Evolutionary conservation across 2,329 filamentous ascomycete genomes (phyloP).

Genomic region (Fusarium domesticum): DNA sequence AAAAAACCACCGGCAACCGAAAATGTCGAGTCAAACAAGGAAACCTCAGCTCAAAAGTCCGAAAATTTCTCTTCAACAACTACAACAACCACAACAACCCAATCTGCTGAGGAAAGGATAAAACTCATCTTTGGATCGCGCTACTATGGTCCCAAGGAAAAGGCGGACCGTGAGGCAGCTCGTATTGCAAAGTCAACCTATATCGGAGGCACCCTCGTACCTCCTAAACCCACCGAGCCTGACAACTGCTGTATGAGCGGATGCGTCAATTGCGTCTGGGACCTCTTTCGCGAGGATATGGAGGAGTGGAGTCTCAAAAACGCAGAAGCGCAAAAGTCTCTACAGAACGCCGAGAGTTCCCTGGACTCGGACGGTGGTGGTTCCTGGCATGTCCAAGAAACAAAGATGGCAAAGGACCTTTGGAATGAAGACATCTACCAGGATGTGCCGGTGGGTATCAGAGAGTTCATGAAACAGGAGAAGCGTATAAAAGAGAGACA

Average conservation of each 20-base stretch:
- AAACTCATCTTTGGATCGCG: constrained; percentile 79
- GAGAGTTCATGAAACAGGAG: constrained; percentile 96
- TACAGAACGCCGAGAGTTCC: constrained; percentile 46
- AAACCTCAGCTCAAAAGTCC: constrained; percentile 7
- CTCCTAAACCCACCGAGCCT: constrained; percentile 81
- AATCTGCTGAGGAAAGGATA: constrained; percentile 52
- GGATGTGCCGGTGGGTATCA: constrained; percentile 83
- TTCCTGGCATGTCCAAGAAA: constrained; percentile 54
- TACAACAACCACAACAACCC: constrained; percentile 11
- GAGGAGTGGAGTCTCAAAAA: constrained; percentile 77
- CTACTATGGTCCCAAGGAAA: constrained; percentile 69
- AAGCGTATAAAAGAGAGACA: constrained; percentile 82
- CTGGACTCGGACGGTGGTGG: constrained; percentile 82
- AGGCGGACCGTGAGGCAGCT: constrained; percentile 57
- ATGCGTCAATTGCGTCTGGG: constrained; percentile 97
- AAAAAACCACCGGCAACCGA: constrained; percentile 42
- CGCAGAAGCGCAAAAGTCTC: constrained; percentile 57
- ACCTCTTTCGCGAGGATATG: constrained; percentile 84
- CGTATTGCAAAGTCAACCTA: constrained; percentile 57
- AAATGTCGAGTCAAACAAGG: constrained; percentile 14
- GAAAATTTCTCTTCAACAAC: constrained; percentile 8
- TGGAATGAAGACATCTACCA: constrained; percentile 70
- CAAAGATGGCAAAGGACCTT: constrained; percentile 49
- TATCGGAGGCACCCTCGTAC: constrained; percentile 77
- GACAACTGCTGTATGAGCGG: constrained; percentile 99